Base-by-base conservation (phyloP, 768 basidiomycete genomes). In the Leucocoprinus leucothites region DNA sequence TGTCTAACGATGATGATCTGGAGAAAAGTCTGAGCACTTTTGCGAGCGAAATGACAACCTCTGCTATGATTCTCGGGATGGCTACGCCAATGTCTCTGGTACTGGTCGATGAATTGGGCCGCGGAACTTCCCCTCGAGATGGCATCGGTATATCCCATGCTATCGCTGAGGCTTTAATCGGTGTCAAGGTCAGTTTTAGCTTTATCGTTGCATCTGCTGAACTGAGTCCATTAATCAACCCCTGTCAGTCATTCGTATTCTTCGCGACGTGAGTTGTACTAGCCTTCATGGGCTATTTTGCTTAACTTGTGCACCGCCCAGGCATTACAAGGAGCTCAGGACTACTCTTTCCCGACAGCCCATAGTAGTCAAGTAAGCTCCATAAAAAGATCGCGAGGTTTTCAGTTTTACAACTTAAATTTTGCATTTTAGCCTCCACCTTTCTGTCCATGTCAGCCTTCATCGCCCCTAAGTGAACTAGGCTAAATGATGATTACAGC, bases 1-100 rank as follows among this genome's bases (percentile, higher is more conserved):
- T 99, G 16, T 96, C 93, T 0, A 98, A 98, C 61, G 94, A 98
- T 60, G 94, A 98, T 63, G 87, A 93, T 61, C 80, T 94, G 65
- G 93, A 96, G 68, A 88, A 85, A 64, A 89, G 81, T 42, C 68
- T 98, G 22, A 97, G 94, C 60, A 98, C 97, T 0, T 99, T 99
- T 70, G 93, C 94, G 1, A 87, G 83, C 59, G 96, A 99, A 71
- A 98, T 99, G 92, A 84, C 88, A 1, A 85, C 90, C 2, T 86
- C 86, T 22, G 89, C 93, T 0, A 94, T 94, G 90, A 94, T 98
- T 51, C 72, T 96, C 44, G 89, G 93, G 0, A 74, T 96, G 13
- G 85, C 89, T 6, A 82, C 86, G 1, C 69, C 80, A 0, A 80
- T 79, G 35, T 84, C 87, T 0, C 73, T 98, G n/a, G 78, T 97